Evolutionary conservation across 495 filamentous ascomycete species (phyloP), one percentile per base, ranked within the genome.

Genomic region (Hypomontagnella submonticulosa): DNA sequence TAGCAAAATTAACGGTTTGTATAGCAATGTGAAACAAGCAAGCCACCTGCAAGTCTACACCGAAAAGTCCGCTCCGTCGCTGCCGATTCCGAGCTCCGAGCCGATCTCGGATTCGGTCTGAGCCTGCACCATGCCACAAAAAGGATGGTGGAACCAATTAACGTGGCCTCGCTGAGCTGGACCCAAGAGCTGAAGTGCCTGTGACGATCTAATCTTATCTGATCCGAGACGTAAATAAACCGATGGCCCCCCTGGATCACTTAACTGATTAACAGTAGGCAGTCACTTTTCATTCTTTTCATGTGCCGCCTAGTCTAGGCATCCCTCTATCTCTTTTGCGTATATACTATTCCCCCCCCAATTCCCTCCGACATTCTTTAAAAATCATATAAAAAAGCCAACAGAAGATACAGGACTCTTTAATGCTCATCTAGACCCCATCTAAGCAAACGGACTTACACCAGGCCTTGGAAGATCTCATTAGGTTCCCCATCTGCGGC

Each of bases 131-230:
- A 18, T 54, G 27, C 57, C n/a, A 47, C 1, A 51, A 40, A 50
- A 18, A 37, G 50, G 19, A 48, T 34, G 32, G 41, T 19, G 11
- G n/a, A 20, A 36, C 49, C 49, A 61, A 61, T 53, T 18, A 61
- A 27, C 38, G 49, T n/a, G 30, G 0, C 18, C 18, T 6, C 6
- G 23, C 23, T 27, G 3, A 27, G 23, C 23, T 36, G 5, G 9
- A 19, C 34, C 15, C 34, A 16, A 36, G 51, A 56, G 60, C 51
- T 57, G 60, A 51, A 30, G 19, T 37, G 52, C 36, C 13, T 40
- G 36, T 20, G 15, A 7, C 11, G 69, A 73, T 73, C 67, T 71
- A 71, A 73, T 73, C 67, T 73, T 66, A 73, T 73, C 71, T 54
- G 71, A 73, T 73, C 61, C 55, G 67, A 63, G 49, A 42, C 16